These are phyloP conservation scores for Pezicula carpinea DNA, from an alignment of 2,329 filamentous ascomycete species.

Conservation along the genomic window DNA sequence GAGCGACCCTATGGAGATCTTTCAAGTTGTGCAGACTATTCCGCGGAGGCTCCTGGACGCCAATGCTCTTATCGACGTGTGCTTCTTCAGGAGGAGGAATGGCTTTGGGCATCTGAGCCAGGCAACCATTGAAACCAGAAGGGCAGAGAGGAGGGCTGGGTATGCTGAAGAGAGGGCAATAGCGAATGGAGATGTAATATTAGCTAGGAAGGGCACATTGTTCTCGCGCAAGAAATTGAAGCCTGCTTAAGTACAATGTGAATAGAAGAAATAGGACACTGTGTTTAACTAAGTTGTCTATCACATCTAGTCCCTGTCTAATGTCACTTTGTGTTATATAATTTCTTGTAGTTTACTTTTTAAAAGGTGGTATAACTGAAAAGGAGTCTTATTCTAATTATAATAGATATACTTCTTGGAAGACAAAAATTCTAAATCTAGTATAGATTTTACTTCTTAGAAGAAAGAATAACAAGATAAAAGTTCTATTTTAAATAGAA, in stretches of 20 bases:
- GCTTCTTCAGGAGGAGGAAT: slow-evolving; percentile 68
- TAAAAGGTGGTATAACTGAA: too few species aligned
- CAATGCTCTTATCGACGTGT: slow-evolving; percentile 76
- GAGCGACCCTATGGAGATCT: slow-evolving; percentile 88
- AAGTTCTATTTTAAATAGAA: too few species aligned
- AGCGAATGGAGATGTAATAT: slow-evolving; percentile 5
- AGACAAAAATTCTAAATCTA: too few species aligned
- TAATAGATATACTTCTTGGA: too few species aligned
- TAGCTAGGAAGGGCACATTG: slow-evolving; percentile 1
- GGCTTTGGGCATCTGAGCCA: slow-evolving; percentile 80
- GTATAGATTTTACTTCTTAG: too few species aligned
- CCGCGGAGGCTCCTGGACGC: slow-evolving; percentile 78
- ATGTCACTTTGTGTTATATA: too few species aligned
- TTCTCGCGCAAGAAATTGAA: background rate
- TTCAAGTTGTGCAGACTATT: slow-evolving; percentile 85
- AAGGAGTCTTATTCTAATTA: too few species aligned
- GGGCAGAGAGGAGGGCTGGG: slow-evolving; percentile 59
- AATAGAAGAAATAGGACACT: too few species aligned
- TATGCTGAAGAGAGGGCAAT: slow-evolving; percentile 29
- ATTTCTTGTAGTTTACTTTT: too few species aligned
- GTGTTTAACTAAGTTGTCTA: too few species aligned
- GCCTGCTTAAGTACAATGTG: background rate
- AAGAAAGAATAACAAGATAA: too few species aligned
- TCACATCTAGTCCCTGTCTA: too few species aligned
- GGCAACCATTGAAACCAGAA: slow-evolving; percentile 71